Base-by-base conservation (phyloP, 2,329 filamentous ascomycete species). In the Ophiostoma pallidulum region DNA sequence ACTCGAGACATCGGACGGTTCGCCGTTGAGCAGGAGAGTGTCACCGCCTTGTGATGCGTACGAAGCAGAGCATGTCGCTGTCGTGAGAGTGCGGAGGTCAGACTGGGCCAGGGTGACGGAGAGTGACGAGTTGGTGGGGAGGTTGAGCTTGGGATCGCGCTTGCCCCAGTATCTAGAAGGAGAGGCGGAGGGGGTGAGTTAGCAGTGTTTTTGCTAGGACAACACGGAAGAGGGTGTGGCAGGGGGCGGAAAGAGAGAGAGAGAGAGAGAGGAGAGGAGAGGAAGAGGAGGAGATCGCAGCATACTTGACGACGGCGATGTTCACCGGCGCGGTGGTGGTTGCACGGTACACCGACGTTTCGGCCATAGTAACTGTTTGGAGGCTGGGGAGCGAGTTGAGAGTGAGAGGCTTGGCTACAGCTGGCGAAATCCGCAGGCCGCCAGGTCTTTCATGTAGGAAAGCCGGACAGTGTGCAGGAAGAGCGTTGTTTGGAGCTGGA, bases 241-340 rank as follows among this genome's bases (percentile, higher is more conserved):
- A 20, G 14, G 19, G 29, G 16, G 6, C 31, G 33, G 18, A 16
- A 26, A 29, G 8, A 47, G 53, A 52, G 24, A 19, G 40, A 38
- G 45, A 39, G 31, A 48, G 36, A 50, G 41, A 45, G 48, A 54
- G 48, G 39, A 47, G 53, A 51, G n/a, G 31, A 32, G 37, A 28
- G 43, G 31, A 32, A n/a, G n/a, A n/a, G n/a, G n/a, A n/a, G n/a
- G n/a, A n/a, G n/a, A n/a, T n/a, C n/a, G 48, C 29, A n/a, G 28
- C 65, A 45, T 61, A 94, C 85, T 97, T 97, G 71, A 97, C 92
- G 49, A 97, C 90, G 56, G 91, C 91, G 64, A 97, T 97, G 73
- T 97, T 97, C 62, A 97, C 91, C 13, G 91, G 92, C 35, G 92
- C 92, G 54, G 90, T 97, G 51, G 92, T 96, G 73, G 86, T 96